phyloP scores from a whole-genome alignment of 192 early-diverging fungal species.

The Pilobolus umbonatus region DNA sequence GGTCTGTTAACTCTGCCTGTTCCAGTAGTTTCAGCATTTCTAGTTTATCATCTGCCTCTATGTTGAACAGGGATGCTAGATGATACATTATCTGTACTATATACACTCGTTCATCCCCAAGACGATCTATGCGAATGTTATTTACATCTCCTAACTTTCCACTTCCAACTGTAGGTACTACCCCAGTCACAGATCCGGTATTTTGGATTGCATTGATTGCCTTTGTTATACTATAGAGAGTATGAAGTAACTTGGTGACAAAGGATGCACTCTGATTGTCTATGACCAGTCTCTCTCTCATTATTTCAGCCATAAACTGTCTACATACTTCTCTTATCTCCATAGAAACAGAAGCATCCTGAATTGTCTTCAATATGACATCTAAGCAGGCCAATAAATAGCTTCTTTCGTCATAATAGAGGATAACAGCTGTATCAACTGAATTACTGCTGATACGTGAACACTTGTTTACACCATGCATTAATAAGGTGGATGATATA shows the following conservation, averaged over 20 bases:
- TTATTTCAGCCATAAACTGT: conserved; percentile 36
- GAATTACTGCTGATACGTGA: conserved; percentile 54
- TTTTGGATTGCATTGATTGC: conserved; percentile 42
- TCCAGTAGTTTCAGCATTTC: conserved; percentile 33
- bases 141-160: conserved; percentile 37
- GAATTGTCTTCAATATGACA: conserved; percentile 49
- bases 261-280: conserved; percentile 37
- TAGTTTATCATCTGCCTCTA: conserved; percentile 32
- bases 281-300: conserved; percentile 10
- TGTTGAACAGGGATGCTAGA: conserved; percentile 34
- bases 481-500: conserved; percentile 62
- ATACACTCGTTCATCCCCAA: conserved; percentile 35
- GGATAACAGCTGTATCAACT: conserved; percentile 58
- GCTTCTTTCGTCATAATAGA: conserved; percentile 64
- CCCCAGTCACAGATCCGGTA: conserved; percentile 27
- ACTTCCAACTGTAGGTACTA: neutral
- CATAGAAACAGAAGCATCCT: conserved; percentile 37
- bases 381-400: conserved; percentile 54
- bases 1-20: conserved; percentile 19
- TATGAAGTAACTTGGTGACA: conserved; percentile 45
- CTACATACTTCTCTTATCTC: conserved; percentile 42
- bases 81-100: conserved; percentile 42
- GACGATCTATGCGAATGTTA: conserved; percentile 35
- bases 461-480: conserved; percentile 44
- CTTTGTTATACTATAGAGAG: conserved; percentile 43